phyloP scores from a whole-genome alignment of 2,329 filamentous ascomycete species.

The Exophiala bonariae region DNA sequence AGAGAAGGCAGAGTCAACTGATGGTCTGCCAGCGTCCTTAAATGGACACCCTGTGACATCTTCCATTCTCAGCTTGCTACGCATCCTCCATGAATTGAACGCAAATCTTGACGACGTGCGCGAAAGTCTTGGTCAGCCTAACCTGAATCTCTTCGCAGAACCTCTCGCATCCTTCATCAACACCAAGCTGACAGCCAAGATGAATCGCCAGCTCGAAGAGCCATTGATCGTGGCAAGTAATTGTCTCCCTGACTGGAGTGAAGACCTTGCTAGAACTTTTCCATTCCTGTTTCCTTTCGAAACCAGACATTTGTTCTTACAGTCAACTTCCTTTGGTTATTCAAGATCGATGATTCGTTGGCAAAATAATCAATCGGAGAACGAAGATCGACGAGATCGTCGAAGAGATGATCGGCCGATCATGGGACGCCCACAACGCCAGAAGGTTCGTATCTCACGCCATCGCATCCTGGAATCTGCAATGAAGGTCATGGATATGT shows the following conservation, averaged over 20 bases:
- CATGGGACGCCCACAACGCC: constrained; percentile 84
- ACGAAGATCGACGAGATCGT: constrained; percentile 77
- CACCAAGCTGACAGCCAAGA: constrained; percentile 94
- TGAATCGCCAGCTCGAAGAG: constrained; percentile 95
- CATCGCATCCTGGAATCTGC: constrained; percentile 95
- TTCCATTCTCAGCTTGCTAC: constrained; percentile 82
- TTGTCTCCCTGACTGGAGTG: constrained; percentile 92
- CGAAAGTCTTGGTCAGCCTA: constrained; percentile 55
- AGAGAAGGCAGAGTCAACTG: constrained; percentile 46
- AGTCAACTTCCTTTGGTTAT: constrained; percentile 98
- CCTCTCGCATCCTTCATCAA: constrained; percentile 95
- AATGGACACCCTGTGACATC: constrained; percentile 81
- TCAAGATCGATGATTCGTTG: constrained; percentile 95
- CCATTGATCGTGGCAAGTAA: constrained; percentile 96
- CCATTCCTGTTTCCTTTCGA: constrained; percentile 98
- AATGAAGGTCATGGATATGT: constrained; percentile 97
- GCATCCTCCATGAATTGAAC: constrained; percentile 89
- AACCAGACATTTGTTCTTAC: constrained; percentile 91
- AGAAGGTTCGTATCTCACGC: constrained; percentile 96
- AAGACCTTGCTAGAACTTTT: constrained; percentile 88
- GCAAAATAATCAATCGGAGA: constrained; percentile 85
- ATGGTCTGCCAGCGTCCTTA: constrained; percentile 70
- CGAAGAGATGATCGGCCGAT: constrained; percentile 86
- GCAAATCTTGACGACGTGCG: constrained; percentile 90
- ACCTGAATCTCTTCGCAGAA: constrained; percentile 71